A percentile compares a stretch with the other conserved stretches of the same genome.
These are phyloP conservation scores for Patellaria atrata DNA, from an alignment of 495 filamentous ascomycete species.

Conservation along the genomic window DNA sequence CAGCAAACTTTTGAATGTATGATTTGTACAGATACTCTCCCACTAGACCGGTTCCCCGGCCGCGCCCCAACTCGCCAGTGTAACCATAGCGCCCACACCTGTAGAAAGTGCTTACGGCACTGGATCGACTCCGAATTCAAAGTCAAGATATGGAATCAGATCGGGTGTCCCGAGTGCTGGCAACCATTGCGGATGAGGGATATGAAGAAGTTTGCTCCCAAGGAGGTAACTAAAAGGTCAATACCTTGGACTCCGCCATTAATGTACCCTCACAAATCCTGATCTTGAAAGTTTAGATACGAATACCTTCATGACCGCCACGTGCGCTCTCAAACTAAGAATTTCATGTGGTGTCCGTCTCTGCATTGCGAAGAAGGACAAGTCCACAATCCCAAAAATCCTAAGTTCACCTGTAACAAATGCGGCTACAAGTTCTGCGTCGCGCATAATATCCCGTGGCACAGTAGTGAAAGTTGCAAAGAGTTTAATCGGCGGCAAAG, in stretches of 20 bases:
- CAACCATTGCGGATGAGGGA: slow-evolving; percentile 10
- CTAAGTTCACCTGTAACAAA: slow-evolving; percentile 22
- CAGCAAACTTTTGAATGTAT: no score
- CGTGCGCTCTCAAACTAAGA: slow-evolving; percentile 11
- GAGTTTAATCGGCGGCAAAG: slow-evolving; percentile 25
- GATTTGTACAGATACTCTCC: slow-evolving; percentile 10
- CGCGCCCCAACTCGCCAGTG: slow-evolving; percentile 9
- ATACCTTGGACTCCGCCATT: not conserved
- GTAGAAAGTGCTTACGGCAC: slow-evolving; percentile 9
- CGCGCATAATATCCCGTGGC: slow-evolving; percentile 27
- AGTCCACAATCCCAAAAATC: slow-evolving; percentile 9
- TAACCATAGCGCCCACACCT: slow-evolving; percentile 12
- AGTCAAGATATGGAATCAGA: slow-evolving; percentile 13
- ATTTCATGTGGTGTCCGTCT: slow-evolving; percentile 16
- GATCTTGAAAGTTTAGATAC: no score
- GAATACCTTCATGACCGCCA: slow-evolving; percentile 11
- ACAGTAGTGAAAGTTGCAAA: slow-evolving; percentile 26
- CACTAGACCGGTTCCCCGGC: slow-evolving; percentile 6
- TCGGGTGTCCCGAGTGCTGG: slow-evolving; percentile 18
- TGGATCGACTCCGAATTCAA: slow-evolving; percentile 15
- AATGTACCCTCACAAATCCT: not conserved
- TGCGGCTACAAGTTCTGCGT: slow-evolving; percentile 29
- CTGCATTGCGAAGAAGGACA: slow-evolving; percentile 17
- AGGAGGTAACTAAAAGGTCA: slow-evolving; percentile 9
- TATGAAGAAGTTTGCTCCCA: slow-evolving; percentile 8